phyloP scores from a whole-genome alignment of 1,284 basidiomycete genomes.

The Stygiomarasmius scandens region DNA sequence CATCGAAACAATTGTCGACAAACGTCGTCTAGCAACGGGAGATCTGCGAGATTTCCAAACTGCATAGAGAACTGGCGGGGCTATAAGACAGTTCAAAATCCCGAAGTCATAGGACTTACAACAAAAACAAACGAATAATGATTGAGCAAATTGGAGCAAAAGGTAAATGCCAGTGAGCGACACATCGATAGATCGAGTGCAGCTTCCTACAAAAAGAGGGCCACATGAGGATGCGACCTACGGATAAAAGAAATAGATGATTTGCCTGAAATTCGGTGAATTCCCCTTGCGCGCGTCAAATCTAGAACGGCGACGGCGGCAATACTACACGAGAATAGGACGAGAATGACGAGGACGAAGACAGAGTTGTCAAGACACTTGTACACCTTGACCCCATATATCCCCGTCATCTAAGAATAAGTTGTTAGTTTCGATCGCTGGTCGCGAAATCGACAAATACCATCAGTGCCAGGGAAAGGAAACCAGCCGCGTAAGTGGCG shows the following conservation, averaged over 20 bases:
- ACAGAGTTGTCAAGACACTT: constrained; percentile 62
- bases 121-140: constrained; percentile 60
- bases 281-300: constrained; percentile 37
- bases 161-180: constrained; percentile 49
- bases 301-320: constrained; percentile 46
- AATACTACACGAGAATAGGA: constrained; percentile 44
- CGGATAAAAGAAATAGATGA: constrained; percentile 2
- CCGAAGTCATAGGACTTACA: constrained; percentile 46
- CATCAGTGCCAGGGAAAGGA: constrained; percentile 49
- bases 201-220: constrained; percentile 35
- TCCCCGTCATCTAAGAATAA: constrained; percentile 54
- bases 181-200: constrained; percentile 34
- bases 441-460: constrained; percentile 29
- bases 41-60: constrained; percentile 57
- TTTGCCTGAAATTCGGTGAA: constrained; percentile 50
- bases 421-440: neutral
- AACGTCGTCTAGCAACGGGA: constrained; percentile 54
- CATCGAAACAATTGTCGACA: constrained; percentile 55
- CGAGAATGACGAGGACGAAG: constrained; percentile 47
- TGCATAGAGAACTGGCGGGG: constrained; percentile 52
- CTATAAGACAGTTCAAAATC: constrained; percentile 3
- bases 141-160: constrained; percentile 54
- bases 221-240: neutral
- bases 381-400: constrained; percentile 69
- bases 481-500: constrained; percentile 37